A percentile compares a stretch with the other conserved stretches of the same genome.
Conservation (phyloP, 768 basidiomycete species). For the Termitomyces sp. region DNA sequence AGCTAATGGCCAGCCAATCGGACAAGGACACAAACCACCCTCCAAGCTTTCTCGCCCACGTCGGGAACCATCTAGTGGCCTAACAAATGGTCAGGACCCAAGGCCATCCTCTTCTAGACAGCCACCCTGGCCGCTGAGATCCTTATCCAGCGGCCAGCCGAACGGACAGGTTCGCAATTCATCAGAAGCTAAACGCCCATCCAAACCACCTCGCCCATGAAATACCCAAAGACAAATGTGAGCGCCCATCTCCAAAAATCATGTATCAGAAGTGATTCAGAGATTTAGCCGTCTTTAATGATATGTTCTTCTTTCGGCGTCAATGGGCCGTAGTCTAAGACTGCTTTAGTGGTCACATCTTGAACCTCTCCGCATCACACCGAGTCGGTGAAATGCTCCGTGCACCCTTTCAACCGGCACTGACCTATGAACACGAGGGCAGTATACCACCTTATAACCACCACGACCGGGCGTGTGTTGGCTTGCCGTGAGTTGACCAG, state of each 20-base stretch:
- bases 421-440: neutral
- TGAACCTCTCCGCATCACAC: neutral
- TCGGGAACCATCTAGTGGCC: constrained; percentile 3
- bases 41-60: constrained; percentile 2
- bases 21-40: neutral
- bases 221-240: neutral
- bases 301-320: neutral
- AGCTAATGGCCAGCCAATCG: constrained; percentile 12
- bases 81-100: constrained; percentile 9
- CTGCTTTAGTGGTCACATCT: no score
- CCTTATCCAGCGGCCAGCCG: neutral
- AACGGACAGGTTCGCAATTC: neutral
- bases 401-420: no score
- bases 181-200: neutral
- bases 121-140: constrained; percentile 23
- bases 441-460: neutral
- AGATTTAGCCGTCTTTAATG: neutral
- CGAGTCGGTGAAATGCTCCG: neutral
- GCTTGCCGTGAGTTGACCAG: no score
- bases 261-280: neutral
- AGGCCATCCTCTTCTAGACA: constrained; percentile 25
- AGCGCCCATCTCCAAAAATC: neutral
- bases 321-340: neutral
- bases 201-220: constrained; percentile 7
- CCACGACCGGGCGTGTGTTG: neutral